Evolutionary conservation across 208 protist genomes (phyloP).

Genomic region (Tetramitus jugosus): DNA sequence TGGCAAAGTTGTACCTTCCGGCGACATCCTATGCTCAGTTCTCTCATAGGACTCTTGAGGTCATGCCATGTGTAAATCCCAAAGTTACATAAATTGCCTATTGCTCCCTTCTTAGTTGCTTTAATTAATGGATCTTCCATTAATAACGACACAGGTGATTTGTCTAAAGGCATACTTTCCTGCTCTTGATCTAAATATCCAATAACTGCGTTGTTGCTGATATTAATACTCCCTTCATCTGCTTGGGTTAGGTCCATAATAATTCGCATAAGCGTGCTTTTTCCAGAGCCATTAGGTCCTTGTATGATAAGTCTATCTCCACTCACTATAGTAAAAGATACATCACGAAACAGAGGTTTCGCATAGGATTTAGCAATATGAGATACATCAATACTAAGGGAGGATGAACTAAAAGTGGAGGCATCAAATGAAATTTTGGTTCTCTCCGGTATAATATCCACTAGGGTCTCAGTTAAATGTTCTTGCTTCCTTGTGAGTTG

Average conservation of each 20-base stretch:
- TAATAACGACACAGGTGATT: neutral
- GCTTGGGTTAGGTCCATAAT: slow-evolving; percentile 24
- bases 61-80: slow-evolving; percentile 11
- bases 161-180: slow-evolving; percentile 10
- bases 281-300: slow-evolving; percentile 62
- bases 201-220: neutral
- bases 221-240: neutral
- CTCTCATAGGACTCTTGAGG: neutral
- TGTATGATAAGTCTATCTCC: slow-evolving; percentile 7
- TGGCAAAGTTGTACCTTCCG: slow-evolving; percentile 12
- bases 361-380: slow-evolving; percentile 1
- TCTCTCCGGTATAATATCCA: slow-evolving; percentile 16
- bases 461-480: neutral
- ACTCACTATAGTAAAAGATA: slow-evolving; percentile 54
- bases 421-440: slow-evolving; percentile 32
- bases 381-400: neutral
- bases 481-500: slow-evolving; percentile 18
- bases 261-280: slow-evolving; percentile 54
- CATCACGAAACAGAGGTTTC: slow-evolving; percentile 30
- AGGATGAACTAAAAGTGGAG: neutral
- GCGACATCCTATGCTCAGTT: slow-evolving; percentile 16
- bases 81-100: slow-evolving; percentile 1
- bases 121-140: slow-evolving; percentile 19
- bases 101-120: neutral
- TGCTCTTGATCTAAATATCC: slow-evolving; percentile 22